Evolutionary conservation across 2,329 filamentous ascomycete species (phyloP).

Genomic region (Aspergillus sp.): DNA sequence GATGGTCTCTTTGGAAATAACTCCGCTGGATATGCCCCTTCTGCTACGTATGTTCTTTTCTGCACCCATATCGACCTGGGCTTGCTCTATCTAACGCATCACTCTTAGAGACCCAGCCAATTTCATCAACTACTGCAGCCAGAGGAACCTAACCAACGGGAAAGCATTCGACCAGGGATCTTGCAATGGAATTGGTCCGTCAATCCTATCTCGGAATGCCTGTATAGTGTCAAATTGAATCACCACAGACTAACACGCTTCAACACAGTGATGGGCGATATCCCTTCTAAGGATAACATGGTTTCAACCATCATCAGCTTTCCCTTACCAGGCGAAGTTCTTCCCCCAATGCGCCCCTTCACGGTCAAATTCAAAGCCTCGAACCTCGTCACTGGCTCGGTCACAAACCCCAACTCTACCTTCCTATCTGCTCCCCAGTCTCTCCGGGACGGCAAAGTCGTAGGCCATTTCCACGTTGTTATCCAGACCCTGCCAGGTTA

Average conservation of each 20-base stretch:
- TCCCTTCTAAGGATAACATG: slow-evolving; percentile 4
- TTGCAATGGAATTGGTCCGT: slow-evolving; percentile 4
- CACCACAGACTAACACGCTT: neutral
- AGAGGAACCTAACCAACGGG: slow-evolving; percentile 3
- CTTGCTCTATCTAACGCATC: too few relatives aligned
- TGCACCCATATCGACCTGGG: neutral
- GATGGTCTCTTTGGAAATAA: slow-evolving; percentile 5
- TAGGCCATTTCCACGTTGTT: slow-evolving; percentile 6
- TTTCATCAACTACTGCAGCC: slow-evolving; percentile 10
- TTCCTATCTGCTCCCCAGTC: slow-evolving; percentile 5
- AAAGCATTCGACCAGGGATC: neutral
- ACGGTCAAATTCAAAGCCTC: neutral
- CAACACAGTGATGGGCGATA: slow-evolving; percentile 7
- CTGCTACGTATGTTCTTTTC: neutral
- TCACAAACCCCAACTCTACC: slow-evolving; percentile 5
- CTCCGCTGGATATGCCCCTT: slow-evolving; percentile 1
- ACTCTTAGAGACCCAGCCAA: slow-evolving; percentile 3
- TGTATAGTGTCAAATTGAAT: too few relatives aligned
- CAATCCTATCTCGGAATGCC: too few relatives aligned
- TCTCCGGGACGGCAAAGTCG: slow-evolving; percentile 1
- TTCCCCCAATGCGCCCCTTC: neutral
- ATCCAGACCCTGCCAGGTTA: neutral
- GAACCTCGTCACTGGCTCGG: slow-evolving; percentile 1
- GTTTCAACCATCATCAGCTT: slow-evolving; percentile 7
- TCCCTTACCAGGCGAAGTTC: neutral